Base-by-base conservation (phyloP, 371 early-diverging fungal genomes). In the Mortierella sp. region DNA sequence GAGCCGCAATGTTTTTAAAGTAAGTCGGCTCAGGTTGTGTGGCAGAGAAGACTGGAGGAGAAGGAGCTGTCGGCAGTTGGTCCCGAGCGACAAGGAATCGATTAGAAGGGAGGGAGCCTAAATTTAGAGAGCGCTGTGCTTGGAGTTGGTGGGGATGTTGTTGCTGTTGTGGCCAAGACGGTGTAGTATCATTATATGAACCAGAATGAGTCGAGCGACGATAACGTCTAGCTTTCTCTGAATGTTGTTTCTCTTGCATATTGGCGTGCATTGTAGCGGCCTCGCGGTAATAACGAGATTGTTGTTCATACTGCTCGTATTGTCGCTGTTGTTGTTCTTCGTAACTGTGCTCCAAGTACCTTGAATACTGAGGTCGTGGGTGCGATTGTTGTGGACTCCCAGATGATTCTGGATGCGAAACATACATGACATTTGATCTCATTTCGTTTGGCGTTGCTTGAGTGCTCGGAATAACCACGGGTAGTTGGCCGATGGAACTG, bases 291-390 rank as follows among this genome's bases (percentile, higher is more conserved):
- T 75, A 75, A 5, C 61, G 69, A 4, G 75, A 59, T 43, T 71
- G 81, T 13, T 81, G 81, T 38, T 74, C 76, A 24, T 69, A 81
- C 32, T 70, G 69, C 28, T 74, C 72, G 47, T 80, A 78, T 21
- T 59, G 70, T 9, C 50, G 74, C 43, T 70, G 69, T 47, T 78
- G 79, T 21, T 67, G 71, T 43, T 74, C 70, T 1, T 58, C 55
- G 28, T 50, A 52, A 32, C 15, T 65, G 15, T 61, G 59, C 53
- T 77, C 78, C n/a, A 36, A 6, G 21, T 63, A 53, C 33, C 68
- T 55, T 36, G 66, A 58, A n/a, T 61, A 53, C 8, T 22, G 72
- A 28, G 65, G 68, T 38, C 58, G 66, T 6, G 52, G 55, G 21
- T 53, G 41, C 7, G 65, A 50, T 8, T 43, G 67, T 16, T 61